A percentile compares a stretch with the other conserved stretches of the same genome.
Evolutionary conservation across 73 alveolate species (phyloP).

Genomic region (Tetrahymena thermophila): DNA sequence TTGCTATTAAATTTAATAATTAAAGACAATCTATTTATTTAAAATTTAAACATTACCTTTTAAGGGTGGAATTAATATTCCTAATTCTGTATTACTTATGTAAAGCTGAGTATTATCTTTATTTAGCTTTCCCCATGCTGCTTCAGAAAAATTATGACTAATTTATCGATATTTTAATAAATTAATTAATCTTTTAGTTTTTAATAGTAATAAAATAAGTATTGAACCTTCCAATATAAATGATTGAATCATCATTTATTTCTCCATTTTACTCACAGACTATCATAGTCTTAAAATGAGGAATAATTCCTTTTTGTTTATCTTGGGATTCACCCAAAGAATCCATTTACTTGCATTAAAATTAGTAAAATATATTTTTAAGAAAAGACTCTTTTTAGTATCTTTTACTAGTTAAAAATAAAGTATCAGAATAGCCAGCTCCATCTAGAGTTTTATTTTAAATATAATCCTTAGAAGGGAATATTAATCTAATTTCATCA

Average conservation of each 20-base stretch:
- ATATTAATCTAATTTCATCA: background rate
- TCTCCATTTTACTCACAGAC: background rate
- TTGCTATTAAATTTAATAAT: no score
- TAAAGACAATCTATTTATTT: no score
- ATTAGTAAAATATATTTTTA: background rate
- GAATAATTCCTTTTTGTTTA: background rate
- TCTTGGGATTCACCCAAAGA: background rate
- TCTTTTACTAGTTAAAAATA: background rate
- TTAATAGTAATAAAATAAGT: background rate
- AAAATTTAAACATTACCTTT: background rate
- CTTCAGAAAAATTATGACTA: background rate
- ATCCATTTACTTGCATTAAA: background rate
- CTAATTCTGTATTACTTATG: background rate
- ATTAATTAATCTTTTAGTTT: background rate
- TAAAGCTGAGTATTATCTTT: background rate
- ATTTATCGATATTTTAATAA: background rate
- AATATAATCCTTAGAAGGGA: background rate
- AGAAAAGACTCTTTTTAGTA: background rate
- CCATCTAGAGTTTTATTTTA: background rate
- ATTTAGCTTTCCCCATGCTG: background rate
- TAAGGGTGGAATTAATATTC: background rate
- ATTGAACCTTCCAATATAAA: background rate
- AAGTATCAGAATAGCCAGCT: background rate
- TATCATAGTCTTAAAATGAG: background rate
- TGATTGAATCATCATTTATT: background rate